A percentile compares a stretch with the other conserved stretches of the same genome.
These are phyloP conservation scores for Ogataea trehalophila DNA, from an alignment of 805 yeast species.

Conservation along the genomic window DNA sequence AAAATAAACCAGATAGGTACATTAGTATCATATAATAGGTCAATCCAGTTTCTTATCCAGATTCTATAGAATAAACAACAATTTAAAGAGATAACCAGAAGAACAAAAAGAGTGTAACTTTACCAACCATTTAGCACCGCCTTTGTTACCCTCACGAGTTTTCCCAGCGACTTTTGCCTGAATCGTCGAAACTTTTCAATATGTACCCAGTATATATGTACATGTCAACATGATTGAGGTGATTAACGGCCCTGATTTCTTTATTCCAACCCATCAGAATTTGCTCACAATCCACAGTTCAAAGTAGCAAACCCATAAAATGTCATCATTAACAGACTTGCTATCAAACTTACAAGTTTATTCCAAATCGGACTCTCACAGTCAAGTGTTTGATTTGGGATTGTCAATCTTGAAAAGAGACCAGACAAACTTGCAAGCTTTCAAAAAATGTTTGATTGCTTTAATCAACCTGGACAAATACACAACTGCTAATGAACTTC, in stretches of 20 bases:
- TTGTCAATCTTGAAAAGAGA: conserved; percentile 24
- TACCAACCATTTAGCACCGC: background rate
- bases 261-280: background rate
- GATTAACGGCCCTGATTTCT: too few relatives aligned
- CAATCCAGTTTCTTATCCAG: too few relatives aligned
- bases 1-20: too few relatives aligned
- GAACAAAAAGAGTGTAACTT: too few relatives aligned
- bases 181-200: background rate
- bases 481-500: conserved; percentile 39
- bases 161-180: too few relatives aligned
- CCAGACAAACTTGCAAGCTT: conserved; percentile 27
- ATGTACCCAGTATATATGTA: background rate
- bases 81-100: too few relatives aligned
- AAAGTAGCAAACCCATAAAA: conserved; percentile 1
- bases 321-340: conserved; percentile 30
- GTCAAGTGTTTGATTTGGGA: conserved; percentile 30
- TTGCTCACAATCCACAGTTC: background rate
- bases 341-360: conserved; percentile 33
- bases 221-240: too few relatives aligned
- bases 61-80: too few relatives aligned
- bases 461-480: conserved; percentile 57
- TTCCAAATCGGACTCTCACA: conserved; percentile 32
- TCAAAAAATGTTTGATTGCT: conserved; percentile 46
- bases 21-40: too few relatives aligned
- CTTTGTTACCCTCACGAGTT: background rate